phyloP scores from a whole-genome alignment of 192 early-diverging fungal species.

The Entomortierella beljakovae region DNA sequence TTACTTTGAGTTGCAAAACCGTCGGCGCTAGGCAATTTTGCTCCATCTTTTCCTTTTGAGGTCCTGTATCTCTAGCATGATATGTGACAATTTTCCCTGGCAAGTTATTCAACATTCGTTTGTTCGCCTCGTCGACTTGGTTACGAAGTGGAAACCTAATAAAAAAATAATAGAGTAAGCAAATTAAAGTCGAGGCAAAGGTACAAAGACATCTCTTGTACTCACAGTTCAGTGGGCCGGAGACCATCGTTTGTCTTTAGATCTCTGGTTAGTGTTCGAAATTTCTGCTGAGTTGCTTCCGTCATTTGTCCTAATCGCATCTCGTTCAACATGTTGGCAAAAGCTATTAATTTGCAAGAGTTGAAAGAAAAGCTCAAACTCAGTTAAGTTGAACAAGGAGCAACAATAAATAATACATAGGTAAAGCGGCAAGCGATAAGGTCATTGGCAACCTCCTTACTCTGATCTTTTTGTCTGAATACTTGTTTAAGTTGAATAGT shows the following conservation, averaged over 20 bases:
- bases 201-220: background rate
- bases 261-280: conserved; percentile 61
- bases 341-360: conserved; percentile 45
- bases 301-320: conserved; percentile 80
- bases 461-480: conserved; percentile 85
- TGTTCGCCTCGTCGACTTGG: conserved; percentile 84
- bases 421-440: background rate
- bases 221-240: conserved; percentile 76
- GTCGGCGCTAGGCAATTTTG: conserved; percentile 70
- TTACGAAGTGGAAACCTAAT: conserved; percentile 68
- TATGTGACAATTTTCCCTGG: conserved; percentile 58
- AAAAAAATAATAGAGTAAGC: no score
- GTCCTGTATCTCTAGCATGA: conserved; percentile 56
- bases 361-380: no score
- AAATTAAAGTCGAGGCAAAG: no score
- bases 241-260: conserved; percentile 65
- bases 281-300: conserved; percentile 54
- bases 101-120: conserved; percentile 63
- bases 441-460: conserved; percentile 28
- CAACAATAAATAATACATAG: no score
- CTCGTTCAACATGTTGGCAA: conserved; percentile 88
- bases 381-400: no score
- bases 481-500: conserved; percentile 81
- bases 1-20: conserved; percentile 72
- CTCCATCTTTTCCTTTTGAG: conserved; percentile 50